Base-by-base conservation (phyloP, 2,329 filamentous ascomycete genomes). In the Pseudogymnoascus destructans region DNA sequence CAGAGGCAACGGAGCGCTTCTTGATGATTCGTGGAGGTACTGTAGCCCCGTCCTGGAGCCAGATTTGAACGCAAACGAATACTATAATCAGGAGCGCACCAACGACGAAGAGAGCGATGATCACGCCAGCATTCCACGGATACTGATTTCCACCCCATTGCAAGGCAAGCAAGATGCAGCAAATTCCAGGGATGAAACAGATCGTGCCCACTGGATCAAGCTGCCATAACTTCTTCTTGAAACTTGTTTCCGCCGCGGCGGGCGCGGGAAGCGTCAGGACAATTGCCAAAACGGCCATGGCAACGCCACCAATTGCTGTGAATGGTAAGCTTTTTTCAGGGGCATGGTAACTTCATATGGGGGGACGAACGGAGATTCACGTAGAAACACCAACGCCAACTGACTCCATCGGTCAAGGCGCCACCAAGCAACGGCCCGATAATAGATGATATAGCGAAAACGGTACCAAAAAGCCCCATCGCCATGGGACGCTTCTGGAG, bases 141-240 rank as follows among this genome's bases (percentile, higher is more conserved):
- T 74, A 76, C 3, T 70, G 69, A 58, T 78, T 79, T 57, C 75
- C 75, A 71, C 71, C 72, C 63, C 63, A 65, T 61, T 73, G 61
- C 10, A 65, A 58, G 38, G 64, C 64, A 9, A 65, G 54, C 8
- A 64, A 70, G 2, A 76, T 65, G 54, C 69, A 72, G 64, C 73
- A 21, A 68, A 66, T 17, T 54, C 52, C 60, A 19, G 62, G 58
- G 23, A 64, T 60, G 36, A 69, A 59, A 27, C 69, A 57, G 13
- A 66, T 60, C 13, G 64, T 65, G 1, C 72, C 71, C 17, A 71
- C 59, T 6, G 70, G 61, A 59, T 73, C 70, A 55, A 71, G 66
- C 33, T 63, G 65, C 15, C 59, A 63, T 10, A 69, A 67, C 57
- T 67, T 67, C 71, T 71, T 74, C 57, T 73, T 70, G 5, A 76